phyloP scores from a whole-genome alignment of 345 rosid genomes.

The Populus euphratica region DNA sequence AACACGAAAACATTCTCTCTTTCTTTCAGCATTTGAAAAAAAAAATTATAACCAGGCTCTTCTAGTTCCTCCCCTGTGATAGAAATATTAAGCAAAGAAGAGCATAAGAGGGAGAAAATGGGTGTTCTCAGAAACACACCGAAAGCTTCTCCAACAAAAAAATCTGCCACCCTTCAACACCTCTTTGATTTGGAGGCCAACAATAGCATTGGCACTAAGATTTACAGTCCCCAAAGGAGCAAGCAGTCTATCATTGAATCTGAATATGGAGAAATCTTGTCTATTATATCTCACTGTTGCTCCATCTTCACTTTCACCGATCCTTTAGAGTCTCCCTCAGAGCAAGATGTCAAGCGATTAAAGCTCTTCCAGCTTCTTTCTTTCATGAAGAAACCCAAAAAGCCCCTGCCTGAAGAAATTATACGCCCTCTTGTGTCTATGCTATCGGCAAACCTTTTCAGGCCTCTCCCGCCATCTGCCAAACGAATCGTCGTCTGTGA shows the following conservation, averaged over 20 bases:
- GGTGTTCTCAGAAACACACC: slow-evolving; percentile 33
- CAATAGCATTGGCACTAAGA: neutral
- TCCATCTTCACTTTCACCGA: slow-evolving; percentile 44
- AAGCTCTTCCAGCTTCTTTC: slow-evolving; percentile 47
- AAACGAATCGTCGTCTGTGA: slow-evolving; percentile 14
- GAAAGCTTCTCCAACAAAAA: slow-evolving; percentile 30
- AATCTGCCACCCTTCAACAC: slow-evolving; percentile 30
- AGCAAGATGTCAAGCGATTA: slow-evolving; percentile 47
- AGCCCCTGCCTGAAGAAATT: slow-evolving; percentile 24
- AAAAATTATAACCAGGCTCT: neutral
- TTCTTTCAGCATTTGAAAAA: slow-evolving; percentile 6
- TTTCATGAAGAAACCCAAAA: slow-evolving; percentile 30
- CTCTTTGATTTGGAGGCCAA: slow-evolving; percentile 41
- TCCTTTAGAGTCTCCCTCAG: slow-evolving; percentile 45
- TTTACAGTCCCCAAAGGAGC: slow-evolving; percentile 13
- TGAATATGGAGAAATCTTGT: slow-evolving; percentile 35
- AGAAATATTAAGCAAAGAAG: neutral
- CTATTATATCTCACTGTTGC: slow-evolving; percentile 36
- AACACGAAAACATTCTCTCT: slow-evolving; percentile 11
- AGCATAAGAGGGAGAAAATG: slow-evolving; percentile 25
- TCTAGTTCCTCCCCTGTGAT: neutral
- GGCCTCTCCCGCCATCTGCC: slow-evolving; percentile 48
- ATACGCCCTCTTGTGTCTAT: slow-evolving; percentile 40
- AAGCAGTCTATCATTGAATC: slow-evolving; percentile 17
- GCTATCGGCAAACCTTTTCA: slow-evolving; percentile 52